Evolutionary conservation across 164 flowering plant genomes (phyloP), one percentile per base, ranked within the genome.

Genomic region (Vitis cinerea): DNA sequence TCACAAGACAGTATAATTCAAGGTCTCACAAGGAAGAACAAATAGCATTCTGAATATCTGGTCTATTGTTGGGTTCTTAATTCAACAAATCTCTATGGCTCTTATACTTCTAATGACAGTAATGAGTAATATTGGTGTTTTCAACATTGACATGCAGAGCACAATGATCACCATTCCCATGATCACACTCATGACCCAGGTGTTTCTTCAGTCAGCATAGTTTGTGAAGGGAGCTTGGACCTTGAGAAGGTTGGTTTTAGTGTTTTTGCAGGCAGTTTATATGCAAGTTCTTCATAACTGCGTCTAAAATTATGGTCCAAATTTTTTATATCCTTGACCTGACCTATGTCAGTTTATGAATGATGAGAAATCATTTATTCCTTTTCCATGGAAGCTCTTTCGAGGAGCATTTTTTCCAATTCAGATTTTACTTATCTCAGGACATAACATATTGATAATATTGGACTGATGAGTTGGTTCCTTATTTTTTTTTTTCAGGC

Each of bases 181-280:
- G 94, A 88, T 81, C 99, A 95, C 74, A 83, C 86, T 55, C 99
- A 92, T 72, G 98, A 95, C 75, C 98, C 99, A 68, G 98, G 98
- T 61, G 97, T 95, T 83, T 82, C 98, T 66, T 95, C 98, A 3
- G 93, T 95, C 70, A 95, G 99, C 87, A 87, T 95, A 59, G 99
- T 95, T 76, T 95, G 97, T 78, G 98, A 95, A 77, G 99, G 98
- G 63, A 90, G 63, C 82, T 82, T 95, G 72, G 99, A 95, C 75
- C 91, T 95, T 57, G 98, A 95, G 68, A 95, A 95, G 98, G 98
- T 91, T 65, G 29, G 78, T 72, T 66, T 27, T 3, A 13, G 13
- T 9, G 37, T 50, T 49, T 4, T 69, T 27, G 29, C 31, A 2
- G 44, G 30, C 8, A 16, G 23, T 29, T 9, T 17, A 53, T 61